Percentiles rank a stretch among this genome's conserved stretches.
phyloP scores from a whole-genome alignment of 148 eudicot species.

The Dysphania ambrosioides region DNA sequence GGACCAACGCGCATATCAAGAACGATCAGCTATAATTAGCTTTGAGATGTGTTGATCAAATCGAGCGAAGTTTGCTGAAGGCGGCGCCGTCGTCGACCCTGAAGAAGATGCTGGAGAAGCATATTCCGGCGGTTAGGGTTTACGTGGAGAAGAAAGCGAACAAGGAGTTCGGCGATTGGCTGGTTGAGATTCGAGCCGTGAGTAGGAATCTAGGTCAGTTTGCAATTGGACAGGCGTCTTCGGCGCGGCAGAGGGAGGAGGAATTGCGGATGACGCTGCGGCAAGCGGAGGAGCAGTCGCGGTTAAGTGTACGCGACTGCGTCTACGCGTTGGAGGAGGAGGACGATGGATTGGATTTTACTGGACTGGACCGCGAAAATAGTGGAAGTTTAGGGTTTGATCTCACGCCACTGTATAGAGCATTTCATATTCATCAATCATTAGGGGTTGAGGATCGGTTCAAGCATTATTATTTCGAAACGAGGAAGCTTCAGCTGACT shows the following conservation, averaged over 20 bases:
- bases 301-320: slow-evolving; percentile 73
- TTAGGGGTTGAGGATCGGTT: slow-evolving; percentile 75
- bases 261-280: slow-evolving; percentile 86
- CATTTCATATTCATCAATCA: slow-evolving; percentile 80
- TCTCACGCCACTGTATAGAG: slow-evolving; percentile 76
- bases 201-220: slow-evolving; percentile 87
- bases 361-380: slow-evolving; percentile 29
- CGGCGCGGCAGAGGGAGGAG: slow-evolving; percentile 88
- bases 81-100: slow-evolving; percentile 59
- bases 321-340: slow-evolving; percentile 84
- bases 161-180: slow-evolving; percentile 85
- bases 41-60: slow-evolving; percentile 53
- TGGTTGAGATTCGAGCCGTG: slow-evolving; percentile 83
- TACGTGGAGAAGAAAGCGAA: slow-evolving; percentile 64
- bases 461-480: slow-evolving; percentile 82
- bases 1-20: slow-evolving; percentile 52
- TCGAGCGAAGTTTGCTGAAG: slow-evolving; percentile 43
- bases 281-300: slow-evolving; percentile 88
- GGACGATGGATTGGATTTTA: slow-evolving; percentile 60
- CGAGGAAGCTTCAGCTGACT: slow-evolving; percentile 83
- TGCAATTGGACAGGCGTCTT: slow-evolving; percentile 90
- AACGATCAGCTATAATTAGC: slow-evolving; percentile 64
- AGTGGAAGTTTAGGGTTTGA: slow-evolving; percentile 52
- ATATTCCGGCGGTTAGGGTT: slow-evolving; percentile 66
- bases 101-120: slow-evolving; percentile 61